Percentiles rank a stretch among this genome's conserved stretches.
phyloP scores from a whole-genome alignment of 352 stramenopile species.

The Albugo candida region DNA sequence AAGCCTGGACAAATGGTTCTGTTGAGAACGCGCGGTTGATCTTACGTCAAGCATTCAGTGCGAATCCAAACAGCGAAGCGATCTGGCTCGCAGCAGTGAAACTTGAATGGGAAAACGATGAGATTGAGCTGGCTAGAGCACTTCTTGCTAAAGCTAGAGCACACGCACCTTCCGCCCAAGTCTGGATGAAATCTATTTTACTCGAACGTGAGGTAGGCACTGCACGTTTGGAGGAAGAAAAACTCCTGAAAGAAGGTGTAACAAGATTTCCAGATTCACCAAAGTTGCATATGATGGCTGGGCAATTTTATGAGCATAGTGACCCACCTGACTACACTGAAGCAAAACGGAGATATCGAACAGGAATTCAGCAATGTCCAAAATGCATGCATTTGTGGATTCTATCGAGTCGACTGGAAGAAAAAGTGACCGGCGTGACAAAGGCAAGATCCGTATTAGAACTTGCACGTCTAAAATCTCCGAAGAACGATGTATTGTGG shows the following conservation, averaged over 20 bases:
- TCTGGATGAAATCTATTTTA: slow-evolving; percentile 98
- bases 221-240: slow-evolving; percentile 35
- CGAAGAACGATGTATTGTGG: slow-evolving; percentile 88
- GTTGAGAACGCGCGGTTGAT: slow-evolving; percentile 87
- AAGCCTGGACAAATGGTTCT: slow-evolving; percentile 90
- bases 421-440: slow-evolving; percentile 74
- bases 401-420: slow-evolving; percentile 86
- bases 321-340: slow-evolving; percentile 32
- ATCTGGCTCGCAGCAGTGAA: slow-evolving; percentile 96
- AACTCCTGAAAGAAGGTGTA: slow-evolving; percentile 83
- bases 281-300: slow-evolving; percentile 98
- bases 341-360: slow-evolving; percentile 84
- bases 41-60: slow-evolving; percentile 90
- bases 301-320: slow-evolving; percentile 76
- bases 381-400: slow-evolving; percentile 89
- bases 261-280: slow-evolving; percentile 79
- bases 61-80: slow-evolving; percentile 90
- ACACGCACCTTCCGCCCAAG: slow-evolving; percentile 76
- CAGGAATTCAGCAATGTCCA: slow-evolving; percentile 84
- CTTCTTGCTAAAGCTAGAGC: slow-evolving; percentile 58
- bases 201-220: slow-evolving; percentile 83
- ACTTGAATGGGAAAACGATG: slow-evolving; percentile 96
- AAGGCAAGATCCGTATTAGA: slow-evolving; percentile 96
- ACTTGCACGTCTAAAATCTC: slow-evolving; percentile 89
- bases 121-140: slow-evolving; percentile 83